Evolutionary conservation across 208 protist species (phyloP).

Genomic region (Leptomonas pyrrhocoris): DNA sequence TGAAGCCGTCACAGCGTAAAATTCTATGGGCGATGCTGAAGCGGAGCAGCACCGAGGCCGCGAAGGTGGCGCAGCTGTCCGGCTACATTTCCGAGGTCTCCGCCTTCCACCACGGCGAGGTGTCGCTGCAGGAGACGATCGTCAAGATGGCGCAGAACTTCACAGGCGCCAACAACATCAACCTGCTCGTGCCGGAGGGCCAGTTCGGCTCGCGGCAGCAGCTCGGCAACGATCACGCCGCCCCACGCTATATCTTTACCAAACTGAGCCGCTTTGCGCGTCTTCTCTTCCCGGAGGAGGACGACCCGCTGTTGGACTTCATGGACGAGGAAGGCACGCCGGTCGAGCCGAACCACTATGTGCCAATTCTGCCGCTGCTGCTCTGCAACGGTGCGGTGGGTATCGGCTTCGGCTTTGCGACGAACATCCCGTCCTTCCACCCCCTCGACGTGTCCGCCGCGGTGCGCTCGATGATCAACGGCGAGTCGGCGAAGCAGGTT

Average conservation of each 20-base stretch:
- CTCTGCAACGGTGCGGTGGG: constrained; percentile 99
- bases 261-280: constrained; percentile 94
- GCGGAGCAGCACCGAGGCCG: constrained; percentile 91
- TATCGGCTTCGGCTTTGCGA: constrained; percentile 99
- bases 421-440: constrained; percentile 94
- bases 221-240: constrained; percentile 98
- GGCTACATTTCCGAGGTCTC: constrained; percentile 98
- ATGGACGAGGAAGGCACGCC: constrained; percentile 97
- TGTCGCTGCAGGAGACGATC: constrained; percentile 97
- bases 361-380: constrained; percentile 99
- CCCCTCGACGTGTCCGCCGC: constrained; percentile 95
- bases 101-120: constrained; percentile 99
- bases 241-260: constrained; percentile 96
- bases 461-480: constrained; percentile 88
- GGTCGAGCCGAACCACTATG: constrained; percentile 99
- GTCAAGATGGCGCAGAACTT: constrained; percentile 99
- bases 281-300: constrained; percentile 96
- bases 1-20: constrained; percentile 99
- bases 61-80: constrained; percentile 99
- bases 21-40: constrained; percentile 97
- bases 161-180: constrained; percentile 99
- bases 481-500: constrained; percentile 77
- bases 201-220: constrained; percentile 99
- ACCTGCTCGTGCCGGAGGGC: constrained; percentile 97
- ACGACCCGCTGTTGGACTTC: constrained; percentile 97